A percentile compares a stretch with the other conserved stretches of the same genome.
phyloP scores from a whole-genome alignment of 148 eudicot species.

The Cornus florida region DNA sequence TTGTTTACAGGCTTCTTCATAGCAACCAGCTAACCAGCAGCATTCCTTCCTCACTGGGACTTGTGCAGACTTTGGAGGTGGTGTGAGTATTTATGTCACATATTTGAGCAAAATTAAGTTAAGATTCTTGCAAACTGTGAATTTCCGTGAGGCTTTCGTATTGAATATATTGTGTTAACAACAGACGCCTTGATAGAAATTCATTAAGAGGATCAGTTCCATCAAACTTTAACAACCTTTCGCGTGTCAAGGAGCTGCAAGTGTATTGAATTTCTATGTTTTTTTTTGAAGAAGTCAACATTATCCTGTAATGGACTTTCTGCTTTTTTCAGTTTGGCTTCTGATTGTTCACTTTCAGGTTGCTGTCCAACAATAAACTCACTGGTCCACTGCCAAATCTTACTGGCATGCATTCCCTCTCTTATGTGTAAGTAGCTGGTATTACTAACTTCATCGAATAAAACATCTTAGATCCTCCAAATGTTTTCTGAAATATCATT shows the following conservation, averaged over 20 bases:
- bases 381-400: not conserved
- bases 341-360: not conserved
- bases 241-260: slow-evolving; percentile 53
- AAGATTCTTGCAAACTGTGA: not conserved
- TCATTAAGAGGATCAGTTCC: slow-evolving; percentile 55
- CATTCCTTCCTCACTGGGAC: slow-evolving; percentile 60
- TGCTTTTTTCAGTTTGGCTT: not conserved
- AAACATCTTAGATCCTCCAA: not conserved
- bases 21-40: slow-evolving; percentile 53
- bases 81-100: slow-evolving; percentile 47
- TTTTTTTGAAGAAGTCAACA: not conserved
- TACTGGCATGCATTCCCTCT: not conserved
- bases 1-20: slow-evolving; percentile 54
- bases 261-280: too few species aligned
- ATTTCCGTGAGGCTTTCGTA: not conserved
- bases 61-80: slow-evolving; percentile 49
- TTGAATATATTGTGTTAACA: not conserved
- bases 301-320: not conserved
- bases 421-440: not conserved
- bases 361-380: not conserved
- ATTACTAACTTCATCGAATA: not conserved
- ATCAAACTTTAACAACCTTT: slow-evolving; percentile 54
- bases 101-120: not conserved
- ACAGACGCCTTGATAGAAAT: slow-evolving; percentile 71
- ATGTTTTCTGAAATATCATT: not conserved